Percentiles rank a stretch among this genome's conserved stretches.
Conservation (phyloP, 2,329 filamentous ascomycete genomes). For the Aspergillus fumigatiaffinis region DNA sequence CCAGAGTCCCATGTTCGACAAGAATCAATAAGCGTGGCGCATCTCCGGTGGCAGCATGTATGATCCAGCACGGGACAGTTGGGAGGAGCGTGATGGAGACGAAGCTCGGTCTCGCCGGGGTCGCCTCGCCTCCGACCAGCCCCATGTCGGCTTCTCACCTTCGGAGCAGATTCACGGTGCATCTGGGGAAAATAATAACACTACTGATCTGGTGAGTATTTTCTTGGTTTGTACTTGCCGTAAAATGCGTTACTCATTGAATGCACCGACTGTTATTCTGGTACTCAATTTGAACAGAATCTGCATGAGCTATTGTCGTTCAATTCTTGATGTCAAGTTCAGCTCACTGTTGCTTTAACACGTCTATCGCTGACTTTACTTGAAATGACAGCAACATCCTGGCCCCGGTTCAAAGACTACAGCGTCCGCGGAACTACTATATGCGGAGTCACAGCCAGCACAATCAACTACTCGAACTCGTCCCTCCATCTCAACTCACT, state of each 20-base stretch:
- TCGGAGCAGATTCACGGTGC: not conserved
- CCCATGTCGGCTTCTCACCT: not conserved
- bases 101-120: conserved; percentile 2
- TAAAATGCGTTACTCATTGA: not conserved
- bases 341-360: not conserved
- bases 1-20: conserved; percentile 2
- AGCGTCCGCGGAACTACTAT: conserved; percentile 1
- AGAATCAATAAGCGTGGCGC: conserved; percentile 1
- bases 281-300: not conserved
- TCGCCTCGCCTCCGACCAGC: not conserved
- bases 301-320: not conserved
- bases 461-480: not conserved
- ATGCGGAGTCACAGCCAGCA: not conserved
- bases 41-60: conserved; percentile 16
- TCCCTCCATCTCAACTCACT: not conserved
- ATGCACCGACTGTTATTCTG: not conserved
- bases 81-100: conserved; percentile 12
- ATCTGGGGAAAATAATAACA: not conserved
- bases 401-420: conserved; percentile 1
- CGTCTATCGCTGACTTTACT: not conserved
- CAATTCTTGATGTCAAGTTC: not conserved
- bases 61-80: conserved; percentile 22
- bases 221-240: not conserved
- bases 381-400: conserved; percentile 1
- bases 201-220: not conserved